Conservation (phyloP, 1,139 yeast species). For the Yamadazyma sp. region DNA sequence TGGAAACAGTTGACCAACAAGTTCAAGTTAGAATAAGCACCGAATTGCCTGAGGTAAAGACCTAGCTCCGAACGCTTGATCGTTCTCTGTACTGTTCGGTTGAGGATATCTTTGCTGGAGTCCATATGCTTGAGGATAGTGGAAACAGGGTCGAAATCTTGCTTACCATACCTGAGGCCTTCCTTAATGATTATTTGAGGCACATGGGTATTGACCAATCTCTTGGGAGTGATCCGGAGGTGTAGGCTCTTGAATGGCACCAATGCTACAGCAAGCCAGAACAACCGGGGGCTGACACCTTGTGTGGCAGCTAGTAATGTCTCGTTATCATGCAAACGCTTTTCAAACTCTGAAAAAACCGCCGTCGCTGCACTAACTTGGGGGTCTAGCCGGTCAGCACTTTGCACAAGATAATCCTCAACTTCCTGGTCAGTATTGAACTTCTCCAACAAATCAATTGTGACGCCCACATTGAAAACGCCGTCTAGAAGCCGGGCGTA, state of each 20-base stretch:
- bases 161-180: slow-evolving; percentile 66
- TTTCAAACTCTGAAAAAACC: slow-evolving; percentile 21
- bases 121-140: slow-evolving; percentile 28
- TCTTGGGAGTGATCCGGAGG: slow-evolving; percentile 40
- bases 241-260: slow-evolving; percentile 47
- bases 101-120: slow-evolving; percentile 12
- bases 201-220: slow-evolving; percentile 30
- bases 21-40: slow-evolving; percentile 51
- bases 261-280: slow-evolving; percentile 51
- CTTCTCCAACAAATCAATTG: slow-evolving; percentile 2
- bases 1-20: slow-evolving; percentile 30
- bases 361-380: slow-evolving; percentile 23
- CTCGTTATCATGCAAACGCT: slow-evolving; percentile 6
- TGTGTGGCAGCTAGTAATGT: neutral
- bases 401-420: slow-evolving; percentile 4
- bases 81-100: slow-evolving; percentile 17
- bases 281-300: slow-evolving; percentile 24
- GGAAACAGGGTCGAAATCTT: slow-evolving; percentile 53
- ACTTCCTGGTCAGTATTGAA: slow-evolving; percentile 5
- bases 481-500: slow-evolving; percentile 54
- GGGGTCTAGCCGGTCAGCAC: slow-evolving; percentile 1
- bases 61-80: slow-evolving; percentile 63
- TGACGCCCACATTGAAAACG: slow-evolving; percentile 52
- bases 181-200: slow-evolving; percentile 56
- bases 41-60: slow-evolving; percentile 53